phyloP scores from a whole-genome alignment of 148 eudicot species.

The Silene uniflora region DNA sequence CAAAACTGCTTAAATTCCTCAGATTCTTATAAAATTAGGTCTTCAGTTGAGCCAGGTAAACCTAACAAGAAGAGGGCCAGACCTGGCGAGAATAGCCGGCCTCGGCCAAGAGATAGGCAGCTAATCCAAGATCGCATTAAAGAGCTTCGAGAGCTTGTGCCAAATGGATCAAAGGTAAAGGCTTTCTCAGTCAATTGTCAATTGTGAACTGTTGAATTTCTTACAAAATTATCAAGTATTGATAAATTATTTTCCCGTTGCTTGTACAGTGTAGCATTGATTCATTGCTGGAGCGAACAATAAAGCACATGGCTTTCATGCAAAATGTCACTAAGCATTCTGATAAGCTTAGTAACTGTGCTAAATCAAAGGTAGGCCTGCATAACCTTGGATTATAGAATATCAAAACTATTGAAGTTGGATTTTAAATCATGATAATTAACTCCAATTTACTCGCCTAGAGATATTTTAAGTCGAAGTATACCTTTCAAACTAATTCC shows the following conservation, averaged over 20 bases:
- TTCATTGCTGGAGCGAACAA: slow-evolving; percentile 83
- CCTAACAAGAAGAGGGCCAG: slow-evolving; percentile 65
- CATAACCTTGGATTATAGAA: not conserved
- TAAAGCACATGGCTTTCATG: slow-evolving; percentile 87
- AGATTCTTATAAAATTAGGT: slow-evolving; percentile 39
- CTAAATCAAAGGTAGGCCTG: slow-evolving; percentile 55
- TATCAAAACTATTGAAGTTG: not conserved
- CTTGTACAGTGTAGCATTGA: slow-evolving; percentile 86
- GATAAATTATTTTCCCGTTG: slow-evolving; percentile 24
- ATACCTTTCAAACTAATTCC: not conserved
- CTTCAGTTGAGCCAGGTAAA: slow-evolving; percentile 46
- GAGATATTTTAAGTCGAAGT: not conserved
- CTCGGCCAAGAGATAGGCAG: slow-evolving; percentile 96
- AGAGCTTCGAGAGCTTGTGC: slow-evolving; percentile 81
- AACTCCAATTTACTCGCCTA: not conserved
- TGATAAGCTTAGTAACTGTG: slow-evolving; percentile 58
- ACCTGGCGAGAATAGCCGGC: slow-evolving; percentile 79
- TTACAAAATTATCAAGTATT: not conserved
- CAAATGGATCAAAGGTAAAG: slow-evolving; percentile 85
- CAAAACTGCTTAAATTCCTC: slow-evolving; percentile 49
- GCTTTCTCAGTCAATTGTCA: not conserved
- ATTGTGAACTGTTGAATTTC: not conserved
- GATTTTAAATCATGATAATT: not conserved
- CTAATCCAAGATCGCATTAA: slow-evolving; percentile 92
- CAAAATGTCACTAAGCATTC: slow-evolving; percentile 77